Conservation (phyloP, 306 rosid species). For the Gleditsia sinensis region DNA sequence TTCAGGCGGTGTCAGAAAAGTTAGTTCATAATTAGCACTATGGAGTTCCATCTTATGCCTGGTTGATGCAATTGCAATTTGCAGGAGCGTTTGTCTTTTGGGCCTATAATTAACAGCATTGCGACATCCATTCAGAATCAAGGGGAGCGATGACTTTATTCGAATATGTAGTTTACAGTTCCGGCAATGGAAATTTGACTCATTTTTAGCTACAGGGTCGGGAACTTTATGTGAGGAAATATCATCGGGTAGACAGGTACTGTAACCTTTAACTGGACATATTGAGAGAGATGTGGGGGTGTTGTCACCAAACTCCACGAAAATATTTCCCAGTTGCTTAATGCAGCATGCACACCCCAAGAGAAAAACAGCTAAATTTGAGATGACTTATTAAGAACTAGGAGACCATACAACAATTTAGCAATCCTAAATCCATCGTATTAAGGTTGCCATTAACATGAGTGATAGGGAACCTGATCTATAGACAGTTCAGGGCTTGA, state of each 20-base stretch:
- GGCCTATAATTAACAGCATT: not conserved
- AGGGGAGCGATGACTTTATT: not conserved
- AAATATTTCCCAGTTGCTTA: no score
- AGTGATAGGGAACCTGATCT: no score
- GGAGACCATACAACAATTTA: no score
- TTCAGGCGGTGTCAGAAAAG: conserved; percentile 34
- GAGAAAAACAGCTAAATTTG: no score
- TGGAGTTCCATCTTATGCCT: conserved; percentile 34
- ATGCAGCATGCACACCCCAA: no score
- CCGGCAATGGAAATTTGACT: not conserved
- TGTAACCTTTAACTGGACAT: not conserved
- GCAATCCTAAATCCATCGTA: no score
- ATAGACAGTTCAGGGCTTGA: no score
- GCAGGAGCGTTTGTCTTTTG: conserved; percentile 14
- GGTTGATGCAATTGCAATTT: conserved; percentile 17
- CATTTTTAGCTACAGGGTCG: not conserved
- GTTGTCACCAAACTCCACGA: no score
- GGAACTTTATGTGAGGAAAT: not conserved
- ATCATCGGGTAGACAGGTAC: not conserved
- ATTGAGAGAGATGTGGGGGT: not conserved
- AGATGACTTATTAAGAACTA: no score
- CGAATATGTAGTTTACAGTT: not conserved
- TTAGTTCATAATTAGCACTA: conserved; percentile 28
- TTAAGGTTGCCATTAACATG: no score
- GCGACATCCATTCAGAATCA: not conserved